Evolutionary conservation across 192 early-diverging fungal genomes (phyloP), one percentile per base, ranked within the genome.

Genomic region (Chytriomyces hyalinus): DNA sequence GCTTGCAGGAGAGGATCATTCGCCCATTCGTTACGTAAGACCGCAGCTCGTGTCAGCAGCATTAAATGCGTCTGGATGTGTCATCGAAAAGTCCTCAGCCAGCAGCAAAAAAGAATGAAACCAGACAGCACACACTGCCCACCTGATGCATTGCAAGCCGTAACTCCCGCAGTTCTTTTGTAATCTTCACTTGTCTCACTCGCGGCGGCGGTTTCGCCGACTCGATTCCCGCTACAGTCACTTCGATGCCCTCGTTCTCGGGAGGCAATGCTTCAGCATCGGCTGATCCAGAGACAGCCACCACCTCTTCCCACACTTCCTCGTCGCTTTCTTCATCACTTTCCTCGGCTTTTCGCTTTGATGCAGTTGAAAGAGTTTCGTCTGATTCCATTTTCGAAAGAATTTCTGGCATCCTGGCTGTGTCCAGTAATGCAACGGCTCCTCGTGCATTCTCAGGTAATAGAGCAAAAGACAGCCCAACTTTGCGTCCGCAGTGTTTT

Each of bases 11-110:
- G 73, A 15, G 50, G 9, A 44, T 81, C 72, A 57, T 83, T 57
- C 77, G 87, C 86, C 90, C 91, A 91, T 43, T 69, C 43, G 70
- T 93, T 93, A 6, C 91, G 84, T 49, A 82, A 65, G 15, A 82
- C 77, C 13, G 82, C 88, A 57, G 88, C 87, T 11, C 80, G 81
- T 6, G 92, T 70, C 13, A 93, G 77, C 26, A 80, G 82, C 0
- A 91, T 60, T 7, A 92, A 73, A 83, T 93, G 91, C 7, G 81
- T 82, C 65, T 91, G 88, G 67, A 36, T 36, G 4, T 36, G 36
- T 36, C 36, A 36, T 36, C 36, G 36, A 36, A 4, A 2, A 36
- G 36, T 4, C 1, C 36, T 36, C 36, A 36, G 36, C 36, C 36
- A 36, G 36, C 36, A 36, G 36, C 36, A 36, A 36, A 36, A 36